Evolutionary conservation across 805 yeast genomes (phyloP).

Genomic region (Blastobotrys mokoenaii): DNA sequence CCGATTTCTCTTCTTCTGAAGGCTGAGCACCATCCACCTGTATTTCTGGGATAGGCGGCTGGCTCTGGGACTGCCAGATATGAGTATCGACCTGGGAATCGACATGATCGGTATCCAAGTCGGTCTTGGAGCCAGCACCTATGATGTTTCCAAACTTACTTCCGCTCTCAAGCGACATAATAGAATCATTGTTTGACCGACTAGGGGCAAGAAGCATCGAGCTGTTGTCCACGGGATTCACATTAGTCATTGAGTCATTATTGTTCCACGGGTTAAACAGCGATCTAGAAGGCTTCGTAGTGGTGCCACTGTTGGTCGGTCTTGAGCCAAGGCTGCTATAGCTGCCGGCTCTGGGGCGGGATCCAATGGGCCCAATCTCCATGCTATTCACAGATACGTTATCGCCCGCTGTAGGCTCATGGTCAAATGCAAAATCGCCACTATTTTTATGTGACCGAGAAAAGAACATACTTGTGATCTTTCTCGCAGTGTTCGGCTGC

Average conservation of each 20-base stretch:
- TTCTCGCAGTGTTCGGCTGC: background rate
- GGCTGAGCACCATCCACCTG: background rate
- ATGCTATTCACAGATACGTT: background rate
- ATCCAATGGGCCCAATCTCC: conserved; percentile 13
- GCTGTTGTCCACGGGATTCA: conserved; percentile 3
- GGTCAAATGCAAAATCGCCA: background rate
- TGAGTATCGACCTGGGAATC: no score
- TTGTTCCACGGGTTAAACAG: background rate
- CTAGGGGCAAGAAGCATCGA: conserved; percentile 4
- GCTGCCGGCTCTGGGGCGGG: conserved; percentile 17
- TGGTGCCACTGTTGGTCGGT: no score
- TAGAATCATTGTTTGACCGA: conserved; percentile 8
- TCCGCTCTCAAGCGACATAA: conserved; percentile 4
- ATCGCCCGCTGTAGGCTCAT: background rate
- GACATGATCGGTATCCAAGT: background rate
- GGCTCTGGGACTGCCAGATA: background rate
- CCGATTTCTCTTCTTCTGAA: background rate
- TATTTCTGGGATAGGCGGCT: no score
- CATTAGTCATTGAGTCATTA: background rate
- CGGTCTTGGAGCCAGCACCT: background rate
- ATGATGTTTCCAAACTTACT: conserved; percentile 1
- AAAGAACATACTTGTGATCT: conserved; percentile 6
- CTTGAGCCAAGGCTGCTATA: conserved; percentile 2
- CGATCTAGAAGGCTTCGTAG: background rate
- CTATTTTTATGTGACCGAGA: background rate